A percentile compares a stretch with the other conserved stretches of the same genome.
Evolutionary conservation across 352 stramenopile genomes (phyloP).

Genomic region (Globisporangium perplexum): DNA sequence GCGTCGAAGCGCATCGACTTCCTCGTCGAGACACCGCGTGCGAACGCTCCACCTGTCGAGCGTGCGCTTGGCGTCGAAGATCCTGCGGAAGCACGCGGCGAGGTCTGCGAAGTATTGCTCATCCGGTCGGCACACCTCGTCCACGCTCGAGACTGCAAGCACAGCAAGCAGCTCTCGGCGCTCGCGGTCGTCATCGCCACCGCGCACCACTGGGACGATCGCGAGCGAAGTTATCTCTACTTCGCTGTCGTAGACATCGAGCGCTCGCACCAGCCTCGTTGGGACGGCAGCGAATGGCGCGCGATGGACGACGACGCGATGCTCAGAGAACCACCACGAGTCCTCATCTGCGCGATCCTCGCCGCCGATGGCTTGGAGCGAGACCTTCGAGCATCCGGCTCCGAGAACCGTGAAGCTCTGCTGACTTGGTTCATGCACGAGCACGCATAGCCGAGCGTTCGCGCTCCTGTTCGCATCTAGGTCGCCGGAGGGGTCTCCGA

Average conservation of each 20-base stretch:
- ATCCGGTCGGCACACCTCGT: no score
- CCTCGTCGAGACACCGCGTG: neutral
- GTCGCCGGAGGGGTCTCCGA: neutral
- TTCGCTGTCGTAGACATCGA: neutral
- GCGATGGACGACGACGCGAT: neutral
- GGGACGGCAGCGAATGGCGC: conserved; percentile 8
- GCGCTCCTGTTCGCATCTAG: neutral
- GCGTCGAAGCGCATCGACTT: neutral
- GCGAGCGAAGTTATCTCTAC: neutral
- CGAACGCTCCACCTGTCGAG: neutral
- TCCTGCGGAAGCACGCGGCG: neutral
- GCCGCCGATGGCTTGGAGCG: neutral
- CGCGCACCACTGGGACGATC: conserved; percentile 2
- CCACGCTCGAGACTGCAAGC: neutral
- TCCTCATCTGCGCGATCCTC: neutral
- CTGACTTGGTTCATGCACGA: conserved; percentile 2
- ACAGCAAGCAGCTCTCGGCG: conserved; percentile 2
- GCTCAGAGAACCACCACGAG: conserved; percentile 6
- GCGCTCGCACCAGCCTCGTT: neutral
- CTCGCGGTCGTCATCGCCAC: neutral
- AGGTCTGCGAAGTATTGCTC: conserved; percentile 3
- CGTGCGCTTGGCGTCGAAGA: neutral
- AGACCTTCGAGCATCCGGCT: neutral
- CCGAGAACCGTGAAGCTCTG: conserved; percentile 1
- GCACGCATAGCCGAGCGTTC: neutral